Evolutionary conservation across 495 filamentous ascomycete genomes (phyloP), one percentile per base, ranked within the genome.

Genomic region (Aspergillus kassunensis): DNA sequence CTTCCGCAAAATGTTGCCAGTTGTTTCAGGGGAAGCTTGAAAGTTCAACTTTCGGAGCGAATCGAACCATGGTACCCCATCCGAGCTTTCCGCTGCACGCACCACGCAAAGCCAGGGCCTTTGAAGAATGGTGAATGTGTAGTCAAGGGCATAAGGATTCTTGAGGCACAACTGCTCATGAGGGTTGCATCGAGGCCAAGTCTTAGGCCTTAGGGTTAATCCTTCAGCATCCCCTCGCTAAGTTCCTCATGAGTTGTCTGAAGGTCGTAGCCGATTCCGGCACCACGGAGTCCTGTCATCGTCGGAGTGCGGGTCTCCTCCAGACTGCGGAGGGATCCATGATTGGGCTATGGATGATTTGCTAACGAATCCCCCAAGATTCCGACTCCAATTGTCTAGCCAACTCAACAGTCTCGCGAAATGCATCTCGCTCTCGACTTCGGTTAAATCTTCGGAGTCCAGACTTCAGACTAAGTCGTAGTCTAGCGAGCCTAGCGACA

Each of bases 11-110:
- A n/a, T n/a, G n/a, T n/a, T n/a, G n/a, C n/a, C n/a, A n/a, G n/a
- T n/a, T n/a, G n/a, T n/a, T 49, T 57, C 58, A 60, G 53, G 58
- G 54, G 57, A 23, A 11, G 27, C n/a, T n/a, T n/a, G 54, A 53
- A 23, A 11, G 30, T 49, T 48, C 19, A 25, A 34, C 29, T 23
- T 39, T 29, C 41, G 37, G 33, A 24, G 11, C 15, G 19, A 24
- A 35, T 46, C 13, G 30, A 34, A 51, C 54, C 53, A 54, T 54
- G 58, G 54, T 36, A 48, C 50, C 30, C 39, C 50, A 56, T 55
- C 58, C 58, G 58, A 60, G 58, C 54, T 56, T 56, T 56, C 58
- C 58, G 58, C 49, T 27, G 11, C 56, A 55, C 18, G 13, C 56
- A 54, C 45, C 56, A 44, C 48, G 54, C 47, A n/a, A n/a, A n/a